Conservation (phyloP, 345 rosid genomes). For the Ceriops tagal region DNA sequence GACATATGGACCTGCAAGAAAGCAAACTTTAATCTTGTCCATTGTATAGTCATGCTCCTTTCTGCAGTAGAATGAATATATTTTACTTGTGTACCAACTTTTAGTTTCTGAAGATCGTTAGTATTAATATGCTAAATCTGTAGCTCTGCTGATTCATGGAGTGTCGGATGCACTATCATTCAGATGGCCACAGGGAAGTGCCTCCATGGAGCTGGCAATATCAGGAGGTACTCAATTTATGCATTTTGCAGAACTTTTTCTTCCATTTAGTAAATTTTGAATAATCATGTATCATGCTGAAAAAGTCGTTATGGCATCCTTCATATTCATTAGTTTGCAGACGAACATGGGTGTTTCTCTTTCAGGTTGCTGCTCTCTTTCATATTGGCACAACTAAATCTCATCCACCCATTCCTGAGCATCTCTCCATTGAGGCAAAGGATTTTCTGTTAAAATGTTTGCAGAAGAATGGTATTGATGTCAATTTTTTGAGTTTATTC, state of each 20-base stretch:
- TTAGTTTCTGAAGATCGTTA: conserved; percentile 17
- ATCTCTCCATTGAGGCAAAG: conserved; percentile 30
- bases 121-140: conserved; percentile 16
- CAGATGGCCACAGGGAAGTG: conserved; percentile 32
- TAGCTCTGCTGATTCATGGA: conserved; percentile 34
- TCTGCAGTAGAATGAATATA: background rate
- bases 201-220: conserved; percentile 36
- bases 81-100: background rate
- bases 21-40: no score
- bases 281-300: background rate
- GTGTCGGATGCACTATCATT: conserved; percentile 32
- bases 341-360: background rate
- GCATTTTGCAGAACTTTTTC: conserved; percentile 13
- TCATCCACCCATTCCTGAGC: conserved; percentile 33
- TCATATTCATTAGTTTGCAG: conserved; percentile 15
- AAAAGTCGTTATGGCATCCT: background rate
- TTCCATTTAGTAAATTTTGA: conserved; percentile 2
- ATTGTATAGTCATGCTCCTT: background rate
- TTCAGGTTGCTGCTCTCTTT: conserved; percentile 35
- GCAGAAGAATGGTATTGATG: conserved; percentile 22
- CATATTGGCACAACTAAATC: conserved; percentile 36
- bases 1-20: no score
- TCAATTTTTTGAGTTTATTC: background rate
- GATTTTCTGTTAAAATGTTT: conserved; percentile 29
- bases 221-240: conserved; percentile 29